These are phyloP conservation scores for Piedraia hortae DNA, from an alignment of 2,329 filamentous ascomycete species.

Conservation along the genomic window DNA sequence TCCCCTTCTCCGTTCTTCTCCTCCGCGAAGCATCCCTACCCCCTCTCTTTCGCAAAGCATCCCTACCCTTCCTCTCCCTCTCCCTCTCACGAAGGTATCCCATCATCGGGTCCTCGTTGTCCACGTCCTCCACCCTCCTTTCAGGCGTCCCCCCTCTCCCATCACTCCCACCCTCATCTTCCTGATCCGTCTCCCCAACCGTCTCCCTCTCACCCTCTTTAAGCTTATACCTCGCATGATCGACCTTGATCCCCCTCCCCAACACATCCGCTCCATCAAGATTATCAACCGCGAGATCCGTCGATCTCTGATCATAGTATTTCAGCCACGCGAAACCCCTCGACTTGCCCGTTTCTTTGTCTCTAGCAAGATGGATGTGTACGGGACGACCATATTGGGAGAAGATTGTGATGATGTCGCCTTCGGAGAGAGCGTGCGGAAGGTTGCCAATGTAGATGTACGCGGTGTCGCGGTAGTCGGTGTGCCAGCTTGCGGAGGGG, in stretches of 20 bases:
- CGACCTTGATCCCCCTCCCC: slow-evolving; percentile 58
- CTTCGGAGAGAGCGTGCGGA: slow-evolving; percentile 76
- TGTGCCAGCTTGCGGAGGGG: slow-evolving; percentile 79
- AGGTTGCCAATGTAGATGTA: slow-evolving; percentile 91
- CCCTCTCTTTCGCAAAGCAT: slow-evolving; percentile 37
- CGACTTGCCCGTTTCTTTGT: slow-evolving; percentile 89
- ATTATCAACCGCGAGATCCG: slow-evolving; percentile 88
- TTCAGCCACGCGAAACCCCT: slow-evolving; percentile 90
- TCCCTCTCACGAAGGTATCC: slow-evolving; percentile 59
- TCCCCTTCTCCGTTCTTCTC: too few species aligned
- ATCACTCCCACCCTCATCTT: slow-evolving; percentile 27
- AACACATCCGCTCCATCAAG: slow-evolving; percentile 62
- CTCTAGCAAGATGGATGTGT: slow-evolving; percentile 71
- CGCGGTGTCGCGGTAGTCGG: slow-evolving; percentile 90
- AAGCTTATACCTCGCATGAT: slow-evolving; percentile 77
- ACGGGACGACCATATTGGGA: slow-evolving; percentile 90
- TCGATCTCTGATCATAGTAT: slow-evolving; percentile 92
- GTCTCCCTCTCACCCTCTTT: slow-evolving; percentile 35
- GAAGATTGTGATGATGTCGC: slow-evolving; percentile 88
- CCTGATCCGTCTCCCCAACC: slow-evolving; percentile 10
- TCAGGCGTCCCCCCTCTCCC: slow-evolving; percentile 58
- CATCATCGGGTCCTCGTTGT: slow-evolving; percentile 97
- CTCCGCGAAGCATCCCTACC: too few species aligned
- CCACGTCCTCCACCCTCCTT: slow-evolving; percentile 42
- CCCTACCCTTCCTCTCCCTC: slow-evolving; percentile 67